phyloP scores from a whole-genome alignment of 345 rosid species.

The Fremontodendron californicum region DNA sequence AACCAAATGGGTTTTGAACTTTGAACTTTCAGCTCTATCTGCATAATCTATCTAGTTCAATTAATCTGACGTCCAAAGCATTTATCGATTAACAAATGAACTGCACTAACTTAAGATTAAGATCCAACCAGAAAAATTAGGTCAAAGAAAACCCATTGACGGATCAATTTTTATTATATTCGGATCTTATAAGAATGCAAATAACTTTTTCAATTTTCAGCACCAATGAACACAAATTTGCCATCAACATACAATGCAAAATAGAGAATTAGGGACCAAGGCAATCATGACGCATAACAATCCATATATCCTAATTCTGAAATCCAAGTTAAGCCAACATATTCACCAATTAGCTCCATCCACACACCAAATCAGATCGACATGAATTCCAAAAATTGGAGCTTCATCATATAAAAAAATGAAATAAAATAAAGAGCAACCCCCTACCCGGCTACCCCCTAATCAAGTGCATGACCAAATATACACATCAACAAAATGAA shows the following conservation, averaged over 20 bases:
- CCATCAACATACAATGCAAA: background rate
- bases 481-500: too few species aligned
- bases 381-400: background rate
- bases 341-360: background rate
- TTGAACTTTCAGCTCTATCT: background rate
- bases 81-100: background rate
- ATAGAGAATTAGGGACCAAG: background rate
- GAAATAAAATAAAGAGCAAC: slow-evolving; percentile 3
- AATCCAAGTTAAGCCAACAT: slow-evolving; percentile 7
- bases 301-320: background rate
- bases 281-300: too few species aligned
- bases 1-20: background rate
- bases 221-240: background rate
- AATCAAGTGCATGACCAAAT: background rate
- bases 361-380: slow-evolving; percentile 6
- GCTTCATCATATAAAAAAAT: background rate
- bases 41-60: background rate
- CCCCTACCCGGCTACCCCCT: background rate
- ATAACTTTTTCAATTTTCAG: background rate
- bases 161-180: background rate
- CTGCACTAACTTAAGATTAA: background rate
- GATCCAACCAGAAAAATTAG: slow-evolving; percentile 9
- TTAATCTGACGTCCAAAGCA: background rate
- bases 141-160: slow-evolving; percentile 4
- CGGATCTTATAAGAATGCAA: slow-evolving; percentile 10